phyloP scores from a whole-genome alignment of 495 filamentous ascomycete species.

The Chaetomidium leptoderma region DNA sequence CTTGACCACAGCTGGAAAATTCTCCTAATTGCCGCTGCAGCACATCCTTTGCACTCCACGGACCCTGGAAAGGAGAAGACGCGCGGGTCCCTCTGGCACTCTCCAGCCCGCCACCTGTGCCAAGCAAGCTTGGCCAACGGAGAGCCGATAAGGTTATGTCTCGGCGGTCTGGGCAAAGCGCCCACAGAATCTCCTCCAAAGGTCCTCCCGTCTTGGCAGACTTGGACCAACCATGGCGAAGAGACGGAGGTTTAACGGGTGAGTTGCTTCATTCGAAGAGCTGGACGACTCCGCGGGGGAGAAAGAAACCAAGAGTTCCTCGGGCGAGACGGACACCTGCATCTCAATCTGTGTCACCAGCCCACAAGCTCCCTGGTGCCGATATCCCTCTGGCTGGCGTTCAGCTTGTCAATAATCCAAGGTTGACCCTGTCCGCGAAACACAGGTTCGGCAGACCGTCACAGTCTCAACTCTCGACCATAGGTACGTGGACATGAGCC shows the following conservation, averaged over 20 bases:
- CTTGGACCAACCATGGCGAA: too few species aligned
- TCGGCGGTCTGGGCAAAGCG: conserved; percentile 2
- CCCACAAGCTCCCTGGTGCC: background rate
- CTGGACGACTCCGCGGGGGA: conserved; percentile 3
- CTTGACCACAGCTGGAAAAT: conserved; percentile 8
- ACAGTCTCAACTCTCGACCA: conserved; percentile 17
- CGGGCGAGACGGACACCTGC: conserved; percentile 12
- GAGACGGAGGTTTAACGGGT: too few species aligned
- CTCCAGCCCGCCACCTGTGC: background rate
- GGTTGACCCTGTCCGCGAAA: background rate
- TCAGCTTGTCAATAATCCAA: background rate
- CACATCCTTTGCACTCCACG: background rate
- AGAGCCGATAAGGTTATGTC: conserved; percentile 8
- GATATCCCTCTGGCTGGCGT: background rate
- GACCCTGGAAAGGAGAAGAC: background rate
- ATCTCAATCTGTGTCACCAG: conserved; percentile 6
- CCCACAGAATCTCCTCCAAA: conserved; percentile 13
- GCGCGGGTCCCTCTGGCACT: background rate
- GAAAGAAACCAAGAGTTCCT: background rate
- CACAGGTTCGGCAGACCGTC: conserved; percentile 20
- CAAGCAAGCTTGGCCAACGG: conserved; percentile 12
- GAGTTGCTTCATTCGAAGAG: background rate
- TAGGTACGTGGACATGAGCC: conserved; percentile 11
- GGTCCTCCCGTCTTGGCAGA: conserved; percentile 28
- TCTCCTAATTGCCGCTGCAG: conserved; percentile 21